Conservation (phyloP, 768 basidiomycete species). For the Mycena belliarum region DNA sequence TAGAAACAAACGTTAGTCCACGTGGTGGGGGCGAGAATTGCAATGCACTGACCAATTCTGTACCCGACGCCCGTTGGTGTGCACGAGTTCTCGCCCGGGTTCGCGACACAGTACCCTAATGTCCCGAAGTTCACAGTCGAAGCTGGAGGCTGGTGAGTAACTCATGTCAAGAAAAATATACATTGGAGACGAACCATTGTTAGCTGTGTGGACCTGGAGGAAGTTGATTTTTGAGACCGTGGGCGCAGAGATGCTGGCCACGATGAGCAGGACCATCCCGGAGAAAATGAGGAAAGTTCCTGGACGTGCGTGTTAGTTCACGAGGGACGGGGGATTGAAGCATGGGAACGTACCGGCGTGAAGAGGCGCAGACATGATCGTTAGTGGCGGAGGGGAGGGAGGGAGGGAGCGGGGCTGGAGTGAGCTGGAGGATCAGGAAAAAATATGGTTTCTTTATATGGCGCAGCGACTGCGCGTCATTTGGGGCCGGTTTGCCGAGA, state of each 20-base stretch:
- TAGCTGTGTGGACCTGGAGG: slow-evolving; percentile 7
- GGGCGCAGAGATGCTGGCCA: slow-evolving; percentile 21
- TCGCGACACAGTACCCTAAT: slow-evolving; percentile 20
- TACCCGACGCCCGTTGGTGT: slow-evolving; percentile 21
- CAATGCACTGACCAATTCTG: slow-evolving; percentile 14
- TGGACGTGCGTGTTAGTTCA: background rate
- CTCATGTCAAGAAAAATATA: background rate
- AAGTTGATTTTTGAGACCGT: slow-evolving; percentile 20
- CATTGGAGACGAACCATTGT: slow-evolving; percentile 5
- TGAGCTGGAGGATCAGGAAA: background rate
- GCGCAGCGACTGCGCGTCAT: no score
- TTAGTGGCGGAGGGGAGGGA: background rate
- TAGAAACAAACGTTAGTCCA: background rate
- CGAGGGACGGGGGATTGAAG: background rate
- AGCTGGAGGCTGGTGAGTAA: background rate
- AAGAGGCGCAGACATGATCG: background rate
- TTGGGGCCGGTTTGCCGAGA: no score
- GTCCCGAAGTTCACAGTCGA: slow-evolving; percentile 19
- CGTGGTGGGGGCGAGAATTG: no score
- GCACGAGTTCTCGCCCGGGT: slow-evolving; percentile 11
- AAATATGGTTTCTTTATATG: no score
- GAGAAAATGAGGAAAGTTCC: slow-evolving; percentile 25
- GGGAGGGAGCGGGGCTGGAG: background rate
- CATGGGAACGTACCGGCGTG: background rate
- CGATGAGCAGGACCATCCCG: slow-evolving; percentile 18